Conservation (phyloP, 768 basidiomycete species). For the Mycena olivaceomarginata region DNA sequence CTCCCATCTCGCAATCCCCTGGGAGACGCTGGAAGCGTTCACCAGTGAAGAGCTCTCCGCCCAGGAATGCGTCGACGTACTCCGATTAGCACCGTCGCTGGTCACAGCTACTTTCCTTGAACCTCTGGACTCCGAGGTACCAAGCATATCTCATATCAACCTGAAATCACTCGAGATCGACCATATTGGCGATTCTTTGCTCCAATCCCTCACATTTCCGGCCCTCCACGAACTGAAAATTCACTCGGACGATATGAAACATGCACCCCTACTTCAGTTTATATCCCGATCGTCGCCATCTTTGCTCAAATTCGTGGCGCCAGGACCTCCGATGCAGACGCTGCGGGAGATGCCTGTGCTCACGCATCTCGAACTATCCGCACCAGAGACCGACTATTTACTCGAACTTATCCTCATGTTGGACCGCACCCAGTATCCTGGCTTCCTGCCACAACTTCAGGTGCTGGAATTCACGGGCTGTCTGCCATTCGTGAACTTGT, state of each 20-base stretch:
- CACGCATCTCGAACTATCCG: neutral
- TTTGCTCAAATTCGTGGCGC: neutral
- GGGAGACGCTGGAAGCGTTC: conserved; percentile 7
- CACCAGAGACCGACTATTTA: neutral
- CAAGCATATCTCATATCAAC: neutral
- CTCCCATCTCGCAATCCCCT: neutral
- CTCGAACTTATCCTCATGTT: neutral
- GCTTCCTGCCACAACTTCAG: neutral
- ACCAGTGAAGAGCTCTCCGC: neutral
- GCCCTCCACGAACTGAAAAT: neutral
- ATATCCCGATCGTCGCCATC: neutral
- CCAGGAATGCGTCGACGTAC: neutral
- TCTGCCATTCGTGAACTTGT: neutral
- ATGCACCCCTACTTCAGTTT: neutral
- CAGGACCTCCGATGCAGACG: neutral
- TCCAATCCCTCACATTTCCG: neutral
- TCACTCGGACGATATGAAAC: neutral
- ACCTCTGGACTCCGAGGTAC: neutral
- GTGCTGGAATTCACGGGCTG: neutral
- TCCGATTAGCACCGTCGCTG: conserved; percentile 7
- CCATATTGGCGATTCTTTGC: neutral
- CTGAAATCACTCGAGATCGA: neutral
- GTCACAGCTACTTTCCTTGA: neutral
- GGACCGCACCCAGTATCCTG: neutral
- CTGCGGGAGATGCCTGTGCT: neutral